Evolutionary conservation across 192 early-diverging fungal genomes (phyloP).

Genomic region (Haplosporangium gracile): DNA sequence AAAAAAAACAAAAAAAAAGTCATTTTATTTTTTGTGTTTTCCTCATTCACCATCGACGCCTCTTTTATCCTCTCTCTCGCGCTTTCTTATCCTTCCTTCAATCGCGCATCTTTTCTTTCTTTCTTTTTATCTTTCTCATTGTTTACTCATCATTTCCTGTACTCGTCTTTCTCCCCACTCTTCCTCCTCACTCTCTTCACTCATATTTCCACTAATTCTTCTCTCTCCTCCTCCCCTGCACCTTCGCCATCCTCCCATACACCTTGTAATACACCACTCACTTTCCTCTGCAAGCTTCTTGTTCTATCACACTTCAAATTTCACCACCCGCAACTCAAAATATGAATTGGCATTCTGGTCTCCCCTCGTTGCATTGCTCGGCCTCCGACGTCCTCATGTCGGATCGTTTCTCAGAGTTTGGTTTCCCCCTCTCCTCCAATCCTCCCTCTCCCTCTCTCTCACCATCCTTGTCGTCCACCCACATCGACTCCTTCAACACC

Average conservation of each 20-base stretch:
- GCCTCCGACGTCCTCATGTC: neutral
- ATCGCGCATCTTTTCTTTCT: too few species aligned
- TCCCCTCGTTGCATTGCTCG: neutral
- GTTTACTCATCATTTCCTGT: neutral
- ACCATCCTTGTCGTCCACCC: neutral
- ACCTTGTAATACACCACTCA: neutral
- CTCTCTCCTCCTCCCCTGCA: neutral
- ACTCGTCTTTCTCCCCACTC: neutral
- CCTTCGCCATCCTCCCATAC: neutral
- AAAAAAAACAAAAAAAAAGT: neutral
- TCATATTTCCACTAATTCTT: neutral
- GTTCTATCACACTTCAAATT: neutral
- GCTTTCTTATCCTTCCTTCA: neutral
- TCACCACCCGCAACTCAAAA: neutral
- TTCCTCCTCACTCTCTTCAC: neutral
- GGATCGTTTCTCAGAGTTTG: neutral
- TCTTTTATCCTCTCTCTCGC: neutral
- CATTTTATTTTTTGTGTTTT: neutral
- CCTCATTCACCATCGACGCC: neutral
- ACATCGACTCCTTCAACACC: neutral
- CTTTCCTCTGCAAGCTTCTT: neutral
- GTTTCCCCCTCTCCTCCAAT: neutral
- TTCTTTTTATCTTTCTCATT: neutral
- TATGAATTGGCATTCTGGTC: constrained; percentile 1
- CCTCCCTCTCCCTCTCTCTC: neutral